A percentile compares a stretch with the other conserved stretches of the same genome.
Conservation (phyloP, 2,329 filamentous ascomycete genomes). For the Lasiodiplodia sp. region DNA sequence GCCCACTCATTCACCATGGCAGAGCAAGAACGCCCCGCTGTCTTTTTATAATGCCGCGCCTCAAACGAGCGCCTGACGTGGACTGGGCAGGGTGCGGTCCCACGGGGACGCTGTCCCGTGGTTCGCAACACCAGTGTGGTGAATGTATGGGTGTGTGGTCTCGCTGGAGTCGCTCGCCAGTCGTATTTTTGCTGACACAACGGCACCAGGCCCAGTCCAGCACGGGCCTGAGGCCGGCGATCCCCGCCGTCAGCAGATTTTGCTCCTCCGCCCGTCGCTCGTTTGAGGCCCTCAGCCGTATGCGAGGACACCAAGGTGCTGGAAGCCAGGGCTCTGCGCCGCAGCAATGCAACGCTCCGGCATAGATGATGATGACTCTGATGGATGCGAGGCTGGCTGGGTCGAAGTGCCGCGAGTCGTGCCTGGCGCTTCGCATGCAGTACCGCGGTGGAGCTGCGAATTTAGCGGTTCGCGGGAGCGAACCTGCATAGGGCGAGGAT, state of each 20-base stretch:
- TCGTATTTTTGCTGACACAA: conserved; percentile 20
- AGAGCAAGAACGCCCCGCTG: conserved; percentile 21
- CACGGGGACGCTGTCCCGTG: background rate
- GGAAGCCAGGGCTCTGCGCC: background rate
- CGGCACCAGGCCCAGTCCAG: background rate
- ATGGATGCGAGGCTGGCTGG: background rate
- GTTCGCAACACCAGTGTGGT: conserved; percentile 3
- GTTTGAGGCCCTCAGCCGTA: background rate
- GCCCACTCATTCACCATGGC: conserved; percentile 9
- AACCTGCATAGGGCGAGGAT: conserved; percentile 2
- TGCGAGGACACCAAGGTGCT: conserved; percentile 15
- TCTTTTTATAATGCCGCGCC: background rate
- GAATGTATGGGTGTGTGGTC: background rate
- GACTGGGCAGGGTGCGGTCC: background rate
- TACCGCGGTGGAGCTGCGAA: conserved; percentile 21
- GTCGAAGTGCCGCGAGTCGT: background rate
- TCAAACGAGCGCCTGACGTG: conserved; percentile 8
- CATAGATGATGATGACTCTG: background rate
- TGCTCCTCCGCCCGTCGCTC: conserved; percentile 15
- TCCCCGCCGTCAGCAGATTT: conserved; percentile 13
- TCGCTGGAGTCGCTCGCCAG: conserved; percentile 9
- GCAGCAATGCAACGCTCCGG: background rate
- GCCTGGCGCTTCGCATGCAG: background rate
- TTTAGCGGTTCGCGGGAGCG: conserved; percentile 1
- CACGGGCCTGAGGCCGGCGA: conserved; percentile 19